phyloP scores from a whole-genome alignment of 176 grass and related monocot species.

The Hordeum vulgare region MorexV3_pseudomolecules_assembly NC_058524.1:31649720-31650219 shows the following conservation, averaged over 20 bases:
- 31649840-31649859: background rate
- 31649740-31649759: background rate
- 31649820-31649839: slow-evolving; percentile 17
- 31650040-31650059: background rate
- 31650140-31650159: background rate
- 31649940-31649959: slow-evolving; percentile 21
- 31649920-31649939: slow-evolving; percentile 26
- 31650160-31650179: background rate
- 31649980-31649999: background rate
- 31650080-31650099: background rate
- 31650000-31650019: slow-evolving; percentile 24
- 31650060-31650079: background rate
- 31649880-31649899: background rate
- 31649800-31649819: slow-evolving; percentile 21
- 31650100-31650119: background rate
- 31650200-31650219: background rate
- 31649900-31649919: slow-evolving; percentile 29
- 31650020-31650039: background rate
- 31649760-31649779: background rate
- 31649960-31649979: background rate
- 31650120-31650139: background rate
- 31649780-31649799: background rate
- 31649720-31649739: background rate
- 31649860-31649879: too few relatives aligned
- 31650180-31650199: background rate